Percentiles rank a stretch among this genome's conserved stretches.
Conservation (phyloP, 2,329 filamentous ascomycete species). For the Colletotrichum lindemuthianum region DNA sequence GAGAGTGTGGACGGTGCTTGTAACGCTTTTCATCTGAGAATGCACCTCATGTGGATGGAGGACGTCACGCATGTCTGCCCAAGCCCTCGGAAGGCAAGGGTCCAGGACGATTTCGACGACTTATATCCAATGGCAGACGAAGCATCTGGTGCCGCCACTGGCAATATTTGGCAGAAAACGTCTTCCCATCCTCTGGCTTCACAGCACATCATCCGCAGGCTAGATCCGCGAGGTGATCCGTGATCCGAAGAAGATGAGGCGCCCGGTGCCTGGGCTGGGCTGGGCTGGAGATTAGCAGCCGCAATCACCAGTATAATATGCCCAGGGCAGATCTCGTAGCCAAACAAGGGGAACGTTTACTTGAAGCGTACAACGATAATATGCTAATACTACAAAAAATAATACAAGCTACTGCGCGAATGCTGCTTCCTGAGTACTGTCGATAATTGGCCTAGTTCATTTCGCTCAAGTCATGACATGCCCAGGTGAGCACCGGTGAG, state of each 20-base stretch:
- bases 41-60: slow-evolving; percentile 4
- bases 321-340: no score
- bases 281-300: no score
- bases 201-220: not conserved
- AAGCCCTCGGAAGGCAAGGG: slow-evolving; percentile 26
- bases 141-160: not conserved
- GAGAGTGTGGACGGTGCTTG: no score
- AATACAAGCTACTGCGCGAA: not conserved
- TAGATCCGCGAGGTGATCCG: not conserved
- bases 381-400: no score
- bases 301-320: no score
- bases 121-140: slow-evolving; percentile 21
- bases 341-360: no score
- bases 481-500: slow-evolving; percentile 22
- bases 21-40: not conserved
- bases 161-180: no score
- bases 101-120: slow-evolving; percentile 12
- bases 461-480: no score
- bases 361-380: no score
- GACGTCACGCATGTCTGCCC: slow-evolving; percentile 22
- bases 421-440: not conserved
- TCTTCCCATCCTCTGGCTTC: not conserved
- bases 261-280: no score
- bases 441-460: no score
- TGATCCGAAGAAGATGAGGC: not conserved